phyloP scores from a whole-genome alignment of 768 basidiomycete genomes.

The Suillus weaverae region DNA sequence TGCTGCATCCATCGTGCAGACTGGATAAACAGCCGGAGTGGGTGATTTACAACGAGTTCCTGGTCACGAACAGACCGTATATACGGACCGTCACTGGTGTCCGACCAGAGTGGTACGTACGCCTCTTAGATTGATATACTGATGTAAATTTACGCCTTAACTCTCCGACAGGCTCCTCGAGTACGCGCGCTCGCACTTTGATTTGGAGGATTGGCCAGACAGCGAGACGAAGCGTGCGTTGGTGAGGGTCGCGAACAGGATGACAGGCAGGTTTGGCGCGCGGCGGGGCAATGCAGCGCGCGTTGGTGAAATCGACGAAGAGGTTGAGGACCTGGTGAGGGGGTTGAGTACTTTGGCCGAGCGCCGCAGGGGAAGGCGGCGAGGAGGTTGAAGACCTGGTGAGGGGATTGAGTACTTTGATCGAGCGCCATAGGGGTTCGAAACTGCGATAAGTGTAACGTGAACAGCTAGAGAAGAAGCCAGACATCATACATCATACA shows the following conservation, averaged over 20 bases:
- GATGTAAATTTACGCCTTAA: not conserved
- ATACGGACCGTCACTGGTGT: constrained; percentile 92
- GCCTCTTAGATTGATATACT: constrained; percentile 9
- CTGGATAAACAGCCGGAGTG: constrained; percentile 87
- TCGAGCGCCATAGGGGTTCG: not conserved
- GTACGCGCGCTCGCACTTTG: constrained; percentile 66
- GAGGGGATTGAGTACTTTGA: not conserved
- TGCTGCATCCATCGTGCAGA: constrained; percentile 79
- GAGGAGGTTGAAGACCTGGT: not conserved
- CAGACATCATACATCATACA: not conserved
- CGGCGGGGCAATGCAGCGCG: constrained; percentile 12
- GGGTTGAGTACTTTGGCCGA: not conserved
- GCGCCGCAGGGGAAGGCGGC: not conserved
- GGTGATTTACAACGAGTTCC: constrained; percentile 94
- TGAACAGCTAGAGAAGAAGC: not conserved
- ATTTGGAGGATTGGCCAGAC: constrained; percentile 59
- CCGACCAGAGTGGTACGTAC: constrained; percentile 76
- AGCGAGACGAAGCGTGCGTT: constrained; percentile 72
- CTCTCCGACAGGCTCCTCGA: constrained; percentile 57
- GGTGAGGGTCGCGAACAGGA: constrained; percentile 54
- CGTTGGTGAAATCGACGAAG: not conserved
- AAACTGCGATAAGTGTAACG: not conserved
- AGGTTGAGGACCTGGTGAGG: not conserved
- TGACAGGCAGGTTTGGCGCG: constrained; percentile 38
- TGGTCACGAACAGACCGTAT: constrained; percentile 83